These are phyloP conservation scores for Tremella yokohamensis DNA, from an alignment of 768 basidiomycete species.

Conservation along the genomic window DNA sequence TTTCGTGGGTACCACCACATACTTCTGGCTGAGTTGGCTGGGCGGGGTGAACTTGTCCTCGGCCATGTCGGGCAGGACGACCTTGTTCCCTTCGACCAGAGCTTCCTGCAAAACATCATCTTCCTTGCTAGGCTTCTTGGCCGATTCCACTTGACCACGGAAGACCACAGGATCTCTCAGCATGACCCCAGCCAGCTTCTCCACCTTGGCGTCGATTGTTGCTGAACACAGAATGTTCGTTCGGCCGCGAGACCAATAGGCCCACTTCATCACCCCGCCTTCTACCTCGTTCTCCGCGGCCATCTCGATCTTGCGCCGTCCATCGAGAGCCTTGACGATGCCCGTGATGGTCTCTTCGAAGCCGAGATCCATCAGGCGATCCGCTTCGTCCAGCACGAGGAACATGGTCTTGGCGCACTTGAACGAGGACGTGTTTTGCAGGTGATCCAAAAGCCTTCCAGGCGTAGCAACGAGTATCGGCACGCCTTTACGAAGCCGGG, in stretches of 20 bases:
- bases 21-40: slow-evolving; percentile 87
- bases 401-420: slow-evolving; percentile 90
- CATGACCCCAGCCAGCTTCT: slow-evolving; percentile 81
- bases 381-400: slow-evolving; percentile 95
- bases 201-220: slow-evolving; percentile 90
- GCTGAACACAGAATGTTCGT: slow-evolving; percentile 93
- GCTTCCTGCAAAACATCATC: slow-evolving; percentile 46
- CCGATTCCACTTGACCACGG: slow-evolving; percentile 64
- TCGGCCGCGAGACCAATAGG: slow-evolving; percentile 55
- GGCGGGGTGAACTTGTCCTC: slow-evolving; percentile 78
- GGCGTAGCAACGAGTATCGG: slow-evolving; percentile 95
- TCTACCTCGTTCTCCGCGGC: slow-evolving; percentile 56
- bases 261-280: slow-evolving; percentile 46
- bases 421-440: slow-evolving; percentile 91
- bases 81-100: slow-evolving; percentile 25
- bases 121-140: slow-evolving; percentile 27
- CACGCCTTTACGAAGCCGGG: slow-evolving; percentile 84
- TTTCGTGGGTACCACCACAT: slow-evolving; percentile 83
- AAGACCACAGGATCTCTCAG: slow-evolving; percentile 76
- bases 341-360: slow-evolving; percentile 94
- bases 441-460: slow-evolving; percentile 88
- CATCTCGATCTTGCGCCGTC: slow-evolving; percentile 68
- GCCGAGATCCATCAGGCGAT: slow-evolving; percentile 94
- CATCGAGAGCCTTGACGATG: slow-evolving; percentile 81
- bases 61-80: slow-evolving; percentile 27